phyloP scores from a whole-genome alignment of 768 basidiomycete genomes.

The Tephrocybe sp. region DNA sequence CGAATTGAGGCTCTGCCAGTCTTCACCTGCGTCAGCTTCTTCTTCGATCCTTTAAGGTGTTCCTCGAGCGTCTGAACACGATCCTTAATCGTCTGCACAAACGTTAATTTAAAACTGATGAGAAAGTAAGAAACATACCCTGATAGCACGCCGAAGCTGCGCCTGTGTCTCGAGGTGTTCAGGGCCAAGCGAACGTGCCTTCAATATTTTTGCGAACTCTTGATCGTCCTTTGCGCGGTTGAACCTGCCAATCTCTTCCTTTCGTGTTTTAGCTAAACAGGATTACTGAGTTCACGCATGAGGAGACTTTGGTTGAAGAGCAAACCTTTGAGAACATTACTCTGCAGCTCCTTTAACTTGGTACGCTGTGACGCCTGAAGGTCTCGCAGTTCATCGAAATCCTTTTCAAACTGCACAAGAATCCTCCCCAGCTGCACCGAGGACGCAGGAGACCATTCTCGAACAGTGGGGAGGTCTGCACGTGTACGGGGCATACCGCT shows the following conservation, averaged over 20 bases:
- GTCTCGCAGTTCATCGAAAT: conserved; percentile 43
- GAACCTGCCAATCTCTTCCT: conserved; percentile 81
- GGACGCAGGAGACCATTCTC: conserved; percentile 57
- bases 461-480: conserved; percentile 41
- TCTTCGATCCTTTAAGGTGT: conserved; percentile 66
- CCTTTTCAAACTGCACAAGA: conserved; percentile 46
- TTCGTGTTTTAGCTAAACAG: conserved; percentile 66
- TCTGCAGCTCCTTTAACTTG: conserved; percentile 54
- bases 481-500: conserved; percentile 35
- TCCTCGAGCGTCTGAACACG: conserved; percentile 80
- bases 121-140: conserved; percentile 43
- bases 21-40: conserved; percentile 58
- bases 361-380: conserved; percentile 29
- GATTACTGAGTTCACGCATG: neutral
- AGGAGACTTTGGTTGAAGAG: neutral
- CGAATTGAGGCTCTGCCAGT: conserved; percentile 60
- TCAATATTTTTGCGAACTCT: conserved; percentile 74
- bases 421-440: conserved; percentile 47
- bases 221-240: conserved; percentile 74
- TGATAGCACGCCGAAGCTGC: conserved; percentile 66
- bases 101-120: neutral
- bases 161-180: conserved; percentile 85
- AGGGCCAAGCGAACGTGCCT: conserved; percentile 76
- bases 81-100: conserved; percentile 58
- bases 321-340: conserved; percentile 65